phyloP scores from a whole-genome alignment of 192 early-diverging fungal species.

The Umbelopsis sp. region DNA sequence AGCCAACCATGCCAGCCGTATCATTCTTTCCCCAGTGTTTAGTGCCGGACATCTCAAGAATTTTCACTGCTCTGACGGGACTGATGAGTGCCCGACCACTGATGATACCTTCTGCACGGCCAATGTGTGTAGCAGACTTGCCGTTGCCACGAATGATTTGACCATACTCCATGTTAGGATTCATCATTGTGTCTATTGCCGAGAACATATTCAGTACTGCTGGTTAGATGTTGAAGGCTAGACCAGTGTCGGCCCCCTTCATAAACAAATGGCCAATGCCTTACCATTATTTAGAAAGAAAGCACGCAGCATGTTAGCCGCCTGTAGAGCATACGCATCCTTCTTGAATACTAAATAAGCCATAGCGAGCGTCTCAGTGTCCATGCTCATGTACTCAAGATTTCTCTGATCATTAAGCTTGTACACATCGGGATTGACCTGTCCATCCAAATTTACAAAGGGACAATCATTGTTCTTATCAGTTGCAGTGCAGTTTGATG shows the following conservation, averaged over 20 bases:
- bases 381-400: background rate
- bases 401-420: slow-evolving; percentile 5
- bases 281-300: slow-evolving; percentile 8
- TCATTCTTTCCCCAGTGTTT: background rate
- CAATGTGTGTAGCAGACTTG: slow-evolving; percentile 15
- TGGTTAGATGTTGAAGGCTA: background rate
- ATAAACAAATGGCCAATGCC: background rate
- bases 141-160: slow-evolving; percentile 18
- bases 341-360: background rate
- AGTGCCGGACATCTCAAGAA: background rate
- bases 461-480: background rate
- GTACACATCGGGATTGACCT: slow-evolving; percentile 9
- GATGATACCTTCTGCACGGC: slow-evolving; percentile 14
- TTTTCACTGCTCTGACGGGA: slow-evolving; percentile 3
- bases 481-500: background rate
- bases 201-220: background rate
- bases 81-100: slow-evolving; percentile 1
- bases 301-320: background rate
- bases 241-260: background rate
- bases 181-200: background rate
- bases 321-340: background rate
- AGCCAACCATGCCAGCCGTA: slow-evolving; percentile 11
- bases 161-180: slow-evolving; percentile 9
- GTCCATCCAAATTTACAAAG: background rate
- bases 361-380: background rate